phyloP scores from a whole-genome alignment of 176 grass and related monocot species.

The Zoysia japonica region DNA sequence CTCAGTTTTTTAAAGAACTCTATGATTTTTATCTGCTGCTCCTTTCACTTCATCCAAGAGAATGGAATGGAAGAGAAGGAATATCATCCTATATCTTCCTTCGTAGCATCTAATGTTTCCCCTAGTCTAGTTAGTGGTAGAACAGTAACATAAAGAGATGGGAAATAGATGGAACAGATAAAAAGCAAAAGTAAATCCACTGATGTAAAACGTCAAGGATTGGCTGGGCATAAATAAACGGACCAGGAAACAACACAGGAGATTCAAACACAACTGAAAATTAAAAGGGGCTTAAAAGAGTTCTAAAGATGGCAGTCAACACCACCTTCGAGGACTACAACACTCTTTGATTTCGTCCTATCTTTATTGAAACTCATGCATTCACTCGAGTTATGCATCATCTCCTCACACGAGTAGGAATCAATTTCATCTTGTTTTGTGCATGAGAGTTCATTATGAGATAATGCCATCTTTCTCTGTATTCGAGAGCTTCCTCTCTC shows the following conservation, averaged over 20 bases:
- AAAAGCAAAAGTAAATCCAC: conserved; percentile 93
- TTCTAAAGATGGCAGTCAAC: conserved; percentile 74
- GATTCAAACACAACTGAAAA: conserved; percentile 45
- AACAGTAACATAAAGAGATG: conserved; percentile 44
- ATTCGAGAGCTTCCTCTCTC: conserved; percentile 35
- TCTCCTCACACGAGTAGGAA: conserved; percentile 21
- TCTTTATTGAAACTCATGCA: conserved; percentile 78
- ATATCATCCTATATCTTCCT: conserved; percentile 58
- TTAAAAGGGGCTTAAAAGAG: conserved; percentile 45
- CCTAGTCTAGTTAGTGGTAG: conserved; percentile 36
- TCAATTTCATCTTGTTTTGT: conserved; percentile 54
- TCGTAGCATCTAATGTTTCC: conserved; percentile 43
- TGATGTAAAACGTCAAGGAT: conserved; percentile 62
- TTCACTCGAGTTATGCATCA: conserved; percentile 45
- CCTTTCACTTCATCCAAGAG: conserved; percentile 81
- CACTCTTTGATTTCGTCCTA: conserved; percentile 42
- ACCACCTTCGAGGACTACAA: conserved; percentile 59
- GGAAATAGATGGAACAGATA: conserved; percentile 32
- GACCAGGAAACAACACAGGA: conserved; percentile 53
- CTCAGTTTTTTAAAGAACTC: conserved; percentile 48
- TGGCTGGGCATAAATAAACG: conserved; percentile 49
- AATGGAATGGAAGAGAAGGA: conserved; percentile 76
- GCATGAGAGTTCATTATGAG: conserved; percentile 52
- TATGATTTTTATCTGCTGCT: conserved; percentile 53
- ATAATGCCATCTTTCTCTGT: conserved; percentile 50